Percentiles rank a stretch among this genome's conserved stretches.
phyloP scores from a whole-genome alignment of 2,329 filamentous ascomycete species.

The Calycina marina region DNA sequence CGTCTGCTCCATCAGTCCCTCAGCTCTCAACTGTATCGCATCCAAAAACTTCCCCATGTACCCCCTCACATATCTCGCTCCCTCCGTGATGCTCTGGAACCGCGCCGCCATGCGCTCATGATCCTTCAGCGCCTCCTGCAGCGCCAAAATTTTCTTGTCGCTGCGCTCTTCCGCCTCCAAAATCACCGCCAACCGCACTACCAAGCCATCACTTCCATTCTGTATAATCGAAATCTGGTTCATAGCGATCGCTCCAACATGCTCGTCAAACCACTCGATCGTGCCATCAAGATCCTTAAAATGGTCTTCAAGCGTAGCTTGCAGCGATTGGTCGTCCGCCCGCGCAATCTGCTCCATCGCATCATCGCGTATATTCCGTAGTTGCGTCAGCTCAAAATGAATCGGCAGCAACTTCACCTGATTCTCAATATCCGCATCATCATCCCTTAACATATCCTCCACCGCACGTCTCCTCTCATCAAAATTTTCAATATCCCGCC shows the following conservation, averaged over 20 bases:
- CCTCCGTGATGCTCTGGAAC: constrained; percentile 90
- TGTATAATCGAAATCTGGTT: constrained; percentile 82
- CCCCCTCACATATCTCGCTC: constrained; percentile 78
- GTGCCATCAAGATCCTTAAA: constrained; percentile 77
- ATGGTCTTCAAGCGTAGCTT: constrained; percentile 77
- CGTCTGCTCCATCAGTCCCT: constrained; percentile 44
- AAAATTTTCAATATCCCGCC: constrained; percentile 77
- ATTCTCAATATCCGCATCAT: constrained; percentile 73
- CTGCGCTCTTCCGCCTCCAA: constrained; percentile 96
- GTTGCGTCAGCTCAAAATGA: constrained; percentile 81
- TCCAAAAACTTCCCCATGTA: constrained; percentile 94
- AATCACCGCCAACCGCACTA: constrained; percentile 81
- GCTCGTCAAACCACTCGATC: constrained; percentile 90
- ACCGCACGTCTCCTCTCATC: constrained; percentile 62
- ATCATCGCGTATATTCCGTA: constrained; percentile 89
- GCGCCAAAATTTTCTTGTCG: constrained; percentile 75
- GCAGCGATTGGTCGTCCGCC: constrained; percentile 56
- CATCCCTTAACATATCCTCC: constrained; percentile 64
- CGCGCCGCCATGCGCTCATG: constrained; percentile 87
- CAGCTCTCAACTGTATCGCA: constrained; percentile 47
- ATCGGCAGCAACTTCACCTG: constrained; percentile 84
- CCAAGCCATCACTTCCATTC: constrained; percentile 72
- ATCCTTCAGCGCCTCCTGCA: constrained; percentile 89
- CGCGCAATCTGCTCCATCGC: constrained; percentile 91
- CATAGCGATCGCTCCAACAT: constrained; percentile 76